Evolutionary conservation across 1,284 basidiomycete species (phyloP).

Genomic region (Trichosporon asahii): DNA sequence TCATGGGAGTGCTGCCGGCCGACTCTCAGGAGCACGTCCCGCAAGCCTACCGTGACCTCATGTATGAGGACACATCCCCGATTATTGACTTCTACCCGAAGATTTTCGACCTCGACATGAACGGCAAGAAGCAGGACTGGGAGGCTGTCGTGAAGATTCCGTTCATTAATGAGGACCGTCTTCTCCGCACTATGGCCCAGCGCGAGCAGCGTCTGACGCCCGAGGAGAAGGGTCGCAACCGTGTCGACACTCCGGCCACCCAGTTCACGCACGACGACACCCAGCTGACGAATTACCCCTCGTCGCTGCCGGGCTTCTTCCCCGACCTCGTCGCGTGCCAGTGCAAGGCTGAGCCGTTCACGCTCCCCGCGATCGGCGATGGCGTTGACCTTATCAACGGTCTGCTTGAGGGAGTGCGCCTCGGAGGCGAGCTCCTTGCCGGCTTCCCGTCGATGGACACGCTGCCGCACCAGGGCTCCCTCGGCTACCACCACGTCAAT

Average conservation of each 20-base stretch:
- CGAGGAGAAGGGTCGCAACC: constrained; percentile 76
- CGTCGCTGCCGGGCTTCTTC: constrained; percentile 91
- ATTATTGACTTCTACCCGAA: constrained; percentile 93
- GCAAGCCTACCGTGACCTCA: constrained; percentile 80
- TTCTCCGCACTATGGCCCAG: constrained; percentile 80
- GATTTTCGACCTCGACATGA: constrained; percentile 88
- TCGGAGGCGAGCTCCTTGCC: constrained; percentile 81
- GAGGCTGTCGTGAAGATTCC: constrained; percentile 99
- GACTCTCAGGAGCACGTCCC: constrained; percentile 88
- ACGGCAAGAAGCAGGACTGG: constrained; percentile 98
- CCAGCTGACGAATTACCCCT: constrained; percentile 70
- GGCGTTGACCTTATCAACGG: constrained; percentile 83
- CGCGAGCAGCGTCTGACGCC: constrained; percentile 71
- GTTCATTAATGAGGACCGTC: constrained; percentile 82
- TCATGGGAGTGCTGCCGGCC: constrained; percentile 95
- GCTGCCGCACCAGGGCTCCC: constrained; percentile 69
- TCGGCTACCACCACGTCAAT: constrained; percentile 86
- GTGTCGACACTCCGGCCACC: constrained; percentile 68
- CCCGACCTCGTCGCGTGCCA: constrained; percentile 80
- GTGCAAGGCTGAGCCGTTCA: constrained; percentile 73
- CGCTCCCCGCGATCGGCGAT: constrained; percentile 74
- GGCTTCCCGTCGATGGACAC: constrained; percentile 95
- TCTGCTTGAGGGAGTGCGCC: constrained; percentile 80
- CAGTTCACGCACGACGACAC: constrained; percentile 69
- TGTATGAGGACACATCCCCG: constrained; percentile 79